Conservation (phyloP, 345 rosid species). For the Acer yangbiense region DNA sequence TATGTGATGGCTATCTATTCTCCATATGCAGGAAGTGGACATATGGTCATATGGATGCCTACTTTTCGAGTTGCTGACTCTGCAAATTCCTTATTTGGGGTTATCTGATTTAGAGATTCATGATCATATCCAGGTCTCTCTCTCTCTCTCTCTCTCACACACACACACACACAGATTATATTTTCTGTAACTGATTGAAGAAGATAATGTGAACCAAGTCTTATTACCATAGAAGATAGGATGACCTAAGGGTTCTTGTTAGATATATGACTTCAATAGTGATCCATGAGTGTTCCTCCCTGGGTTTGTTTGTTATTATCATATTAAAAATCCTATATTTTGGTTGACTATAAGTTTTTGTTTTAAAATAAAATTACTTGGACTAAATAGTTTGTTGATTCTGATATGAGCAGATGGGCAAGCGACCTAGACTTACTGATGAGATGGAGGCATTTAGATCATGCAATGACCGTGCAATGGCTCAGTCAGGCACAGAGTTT, state of each 20-base stretch:
- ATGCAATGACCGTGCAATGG: slow-evolving; percentile 29
- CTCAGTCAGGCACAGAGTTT: slow-evolving; percentile 31
- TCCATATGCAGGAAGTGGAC: slow-evolving; percentile 73
- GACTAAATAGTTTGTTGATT: background rate
- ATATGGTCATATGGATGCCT: slow-evolving; percentile 97
- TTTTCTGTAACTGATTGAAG: background rate
- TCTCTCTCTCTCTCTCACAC: background rate
- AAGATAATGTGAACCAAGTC: background rate
- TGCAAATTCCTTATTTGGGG: slow-evolving; percentile 69
- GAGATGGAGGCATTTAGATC: slow-evolving; percentile 55
- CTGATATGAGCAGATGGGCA: slow-evolving; percentile 54
- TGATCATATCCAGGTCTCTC: slow-evolving; percentile 68
- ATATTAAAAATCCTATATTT: background rate
- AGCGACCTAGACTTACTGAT: slow-evolving; percentile 66
- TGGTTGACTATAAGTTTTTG: background rate
- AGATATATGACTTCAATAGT: background rate
- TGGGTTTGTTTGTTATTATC: background rate
- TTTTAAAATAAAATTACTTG: too few species aligned
- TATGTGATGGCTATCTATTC: background rate
- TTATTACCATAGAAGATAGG: background rate
- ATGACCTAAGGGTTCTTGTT: background rate
- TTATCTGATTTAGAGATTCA: slow-evolving; percentile 63
- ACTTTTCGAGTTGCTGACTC: slow-evolving; percentile 80
- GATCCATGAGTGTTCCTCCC: background rate
- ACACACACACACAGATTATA: background rate